Percentiles rank a stretch among this genome's conserved stretches.
These are phyloP conservation scores for Closterium sp. DNA, from an alignment of 139 green algal genomes.

Conservation along the genomic window DNA sequence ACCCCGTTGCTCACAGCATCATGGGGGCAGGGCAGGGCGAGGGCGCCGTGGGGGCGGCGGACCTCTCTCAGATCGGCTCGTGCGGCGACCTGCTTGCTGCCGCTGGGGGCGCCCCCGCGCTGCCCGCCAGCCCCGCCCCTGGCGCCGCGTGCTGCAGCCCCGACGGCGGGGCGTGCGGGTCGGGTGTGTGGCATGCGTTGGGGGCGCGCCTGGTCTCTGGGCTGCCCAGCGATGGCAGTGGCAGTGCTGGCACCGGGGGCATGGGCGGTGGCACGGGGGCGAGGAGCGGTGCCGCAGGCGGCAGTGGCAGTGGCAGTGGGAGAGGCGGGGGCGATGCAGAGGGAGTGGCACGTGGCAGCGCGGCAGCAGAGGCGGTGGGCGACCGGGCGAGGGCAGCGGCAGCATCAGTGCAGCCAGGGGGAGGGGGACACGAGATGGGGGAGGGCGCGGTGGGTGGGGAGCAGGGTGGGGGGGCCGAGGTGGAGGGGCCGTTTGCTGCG, in stretches of 20 bases:
- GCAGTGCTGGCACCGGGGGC: not conserved
- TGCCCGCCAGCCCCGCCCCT: not conserved
- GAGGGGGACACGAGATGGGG: not conserved
- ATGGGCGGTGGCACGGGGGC: not conserved
- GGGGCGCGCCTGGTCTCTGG: not conserved
- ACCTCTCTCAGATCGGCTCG: not conserved
- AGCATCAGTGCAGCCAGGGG: not conserved
- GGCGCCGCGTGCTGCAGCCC: not conserved
- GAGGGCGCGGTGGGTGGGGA: not conserved
- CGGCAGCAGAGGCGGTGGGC: not conserved
- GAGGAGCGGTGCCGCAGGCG: not conserved
- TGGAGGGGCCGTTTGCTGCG: not conserved
- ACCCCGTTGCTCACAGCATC: not conserved
- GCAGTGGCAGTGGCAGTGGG: not conserved
- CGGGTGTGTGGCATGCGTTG: not conserved
- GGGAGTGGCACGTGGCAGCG: not conserved
- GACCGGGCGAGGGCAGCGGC: not conserved
- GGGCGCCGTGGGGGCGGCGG: not conserved
- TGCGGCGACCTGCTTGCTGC: not conserved
- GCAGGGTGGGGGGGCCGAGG: no score
- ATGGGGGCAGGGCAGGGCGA: not conserved
- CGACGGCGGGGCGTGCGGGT: not conserved
- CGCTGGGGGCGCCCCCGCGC: not conserved
- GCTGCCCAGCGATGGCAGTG: not conserved
- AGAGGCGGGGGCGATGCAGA: not conserved